A percentile compares a stretch with the other conserved stretches of the same genome.
These are phyloP conservation scores for Mucor irregularis DNA, from an alignment of 371 early-diverging fungal species.

Conservation along the genomic window DNA sequence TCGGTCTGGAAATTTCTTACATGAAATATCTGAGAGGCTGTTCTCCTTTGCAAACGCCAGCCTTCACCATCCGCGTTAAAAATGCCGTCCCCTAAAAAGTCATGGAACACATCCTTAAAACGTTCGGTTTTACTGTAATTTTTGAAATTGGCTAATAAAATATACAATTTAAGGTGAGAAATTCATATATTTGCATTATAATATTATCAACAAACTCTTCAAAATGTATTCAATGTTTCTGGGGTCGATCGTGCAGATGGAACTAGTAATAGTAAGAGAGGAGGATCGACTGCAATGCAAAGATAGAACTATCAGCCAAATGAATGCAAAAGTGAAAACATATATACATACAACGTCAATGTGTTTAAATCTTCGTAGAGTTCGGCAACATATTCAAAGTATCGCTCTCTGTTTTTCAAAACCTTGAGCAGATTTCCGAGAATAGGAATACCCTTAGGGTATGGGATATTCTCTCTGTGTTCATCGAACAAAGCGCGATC, in stretches of 20 bases:
- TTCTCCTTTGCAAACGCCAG: slow-evolving; percentile 39
- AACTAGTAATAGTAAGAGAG: slow-evolving; percentile 10
- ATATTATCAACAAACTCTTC: slow-evolving; percentile 6
- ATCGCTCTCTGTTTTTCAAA: background rate
- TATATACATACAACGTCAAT: slow-evolving; percentile 2
- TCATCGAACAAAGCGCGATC: slow-evolving; percentile 37
- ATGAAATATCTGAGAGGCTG: slow-evolving; percentile 50
- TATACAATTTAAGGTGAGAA: background rate
- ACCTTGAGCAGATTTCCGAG: slow-evolving; percentile 26
- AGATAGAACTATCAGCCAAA: background rate
- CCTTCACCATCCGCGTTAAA: slow-evolving; percentile 46
- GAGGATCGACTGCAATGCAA: slow-evolving; percentile 7
- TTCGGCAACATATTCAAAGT: slow-evolving; percentile 20
- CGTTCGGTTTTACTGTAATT: slow-evolving; percentile 43
- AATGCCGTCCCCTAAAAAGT: slow-evolving; percentile 50
- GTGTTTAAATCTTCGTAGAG: slow-evolving; percentile 4
- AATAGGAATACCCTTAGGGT: slow-evolving; percentile 24
- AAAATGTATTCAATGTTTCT: slow-evolving; percentile 35
- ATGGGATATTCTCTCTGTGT: slow-evolving; percentile 15
- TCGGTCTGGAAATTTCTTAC: slow-evolving; percentile 51
- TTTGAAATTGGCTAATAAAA: slow-evolving; percentile 37
- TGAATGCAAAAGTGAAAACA: background rate
- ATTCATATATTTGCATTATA: background rate
- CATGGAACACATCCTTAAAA: slow-evolving; percentile 25
- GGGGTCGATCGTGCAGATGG: slow-evolving; percentile 30